phyloP scores from a whole-genome alignment of 2,329 filamentous ascomycete species.

The Biscogniauxia marginata region DNA sequence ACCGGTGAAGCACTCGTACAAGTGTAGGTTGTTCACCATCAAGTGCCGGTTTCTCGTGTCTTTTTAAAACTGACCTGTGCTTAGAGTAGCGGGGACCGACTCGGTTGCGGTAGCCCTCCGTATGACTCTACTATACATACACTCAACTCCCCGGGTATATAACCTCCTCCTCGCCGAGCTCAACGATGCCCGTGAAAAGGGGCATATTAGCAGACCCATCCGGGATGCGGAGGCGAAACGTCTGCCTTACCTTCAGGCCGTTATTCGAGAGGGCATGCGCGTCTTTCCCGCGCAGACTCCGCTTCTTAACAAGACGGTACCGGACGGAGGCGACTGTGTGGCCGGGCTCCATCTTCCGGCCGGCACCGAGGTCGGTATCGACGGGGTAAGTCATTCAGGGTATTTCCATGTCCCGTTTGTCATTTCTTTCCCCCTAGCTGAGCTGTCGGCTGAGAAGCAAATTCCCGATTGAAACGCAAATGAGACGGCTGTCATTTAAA shows the following conservation, averaged over 20 bases:
- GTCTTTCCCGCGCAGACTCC: conserved; percentile 11
- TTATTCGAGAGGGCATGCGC: conserved; percentile 13
- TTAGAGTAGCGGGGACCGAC: conserved; percentile 10
- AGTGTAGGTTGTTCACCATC: conserved; percentile 10
- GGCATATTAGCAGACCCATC: conserved; percentile 4
- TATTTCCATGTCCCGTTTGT: neutral
- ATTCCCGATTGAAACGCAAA: neutral
- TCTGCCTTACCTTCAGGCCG: conserved; percentile 18
- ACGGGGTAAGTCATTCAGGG: neutral
- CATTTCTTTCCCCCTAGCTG: neutral
- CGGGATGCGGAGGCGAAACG: conserved; percentile 11
- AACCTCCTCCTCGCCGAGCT: conserved; percentile 12
- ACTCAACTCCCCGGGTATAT: conserved; percentile 10
- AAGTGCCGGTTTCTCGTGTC: neutral
- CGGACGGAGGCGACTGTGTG: conserved; percentile 10
- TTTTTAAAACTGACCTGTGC: neutral
- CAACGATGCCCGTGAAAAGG: neutral
- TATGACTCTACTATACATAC: conserved; percentile 11
- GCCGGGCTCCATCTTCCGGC: conserved; percentile 7
- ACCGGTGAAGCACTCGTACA: conserved; percentile 14
- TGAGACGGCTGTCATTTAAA: neutral
- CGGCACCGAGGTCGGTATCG: conserved; percentile 2
- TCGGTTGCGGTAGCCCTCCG: conserved; percentile 13
- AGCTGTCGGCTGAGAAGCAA: too few species aligned
- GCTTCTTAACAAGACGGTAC: conserved; percentile 13